Conservation (phyloP, 495 filamentous ascomycete genomes). For the Aspergillus heteromorphus region DNA sequence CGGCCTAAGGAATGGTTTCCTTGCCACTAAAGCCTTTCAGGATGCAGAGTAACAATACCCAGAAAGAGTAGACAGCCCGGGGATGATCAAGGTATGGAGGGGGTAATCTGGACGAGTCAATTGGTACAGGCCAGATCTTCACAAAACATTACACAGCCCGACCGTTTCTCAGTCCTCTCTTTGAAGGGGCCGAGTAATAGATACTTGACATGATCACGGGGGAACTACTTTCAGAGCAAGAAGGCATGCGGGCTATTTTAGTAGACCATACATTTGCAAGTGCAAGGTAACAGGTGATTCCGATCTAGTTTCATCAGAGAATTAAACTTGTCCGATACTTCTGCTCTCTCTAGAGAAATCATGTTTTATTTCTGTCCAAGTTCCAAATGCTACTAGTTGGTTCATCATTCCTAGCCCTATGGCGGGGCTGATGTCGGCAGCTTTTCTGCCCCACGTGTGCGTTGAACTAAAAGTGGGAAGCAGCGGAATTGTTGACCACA, state of each 20-base stretch:
- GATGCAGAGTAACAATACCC: no score
- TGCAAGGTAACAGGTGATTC: no score
- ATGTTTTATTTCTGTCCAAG: no score
- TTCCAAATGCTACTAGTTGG: no score
- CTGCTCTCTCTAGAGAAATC: no score
- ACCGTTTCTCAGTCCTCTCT: neutral
- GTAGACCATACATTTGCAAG: no score
- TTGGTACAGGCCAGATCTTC: neutral
- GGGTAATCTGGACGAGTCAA: neutral
- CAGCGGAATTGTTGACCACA: neutral
- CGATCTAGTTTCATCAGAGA: no score
- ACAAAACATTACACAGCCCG: neutral
- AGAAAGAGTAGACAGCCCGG: neutral
- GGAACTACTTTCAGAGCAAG: no score
- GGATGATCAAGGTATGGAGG: neutral
- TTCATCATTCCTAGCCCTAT: neutral
- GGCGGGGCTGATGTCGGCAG: neutral
- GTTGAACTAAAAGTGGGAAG: neutral
- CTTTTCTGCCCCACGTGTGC: neutral
- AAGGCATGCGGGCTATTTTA: no score
- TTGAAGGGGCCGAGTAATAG: neutral
- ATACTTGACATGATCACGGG: neutral
- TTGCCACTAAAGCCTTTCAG: no score
- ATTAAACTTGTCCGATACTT: no score
- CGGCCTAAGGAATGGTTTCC: no score